Percentiles rank a stretch among this genome's conserved stretches.
Conservation (phyloP, 1,284 basidiomycete genomes). For the Fistulinella cinereoalba region DNA sequence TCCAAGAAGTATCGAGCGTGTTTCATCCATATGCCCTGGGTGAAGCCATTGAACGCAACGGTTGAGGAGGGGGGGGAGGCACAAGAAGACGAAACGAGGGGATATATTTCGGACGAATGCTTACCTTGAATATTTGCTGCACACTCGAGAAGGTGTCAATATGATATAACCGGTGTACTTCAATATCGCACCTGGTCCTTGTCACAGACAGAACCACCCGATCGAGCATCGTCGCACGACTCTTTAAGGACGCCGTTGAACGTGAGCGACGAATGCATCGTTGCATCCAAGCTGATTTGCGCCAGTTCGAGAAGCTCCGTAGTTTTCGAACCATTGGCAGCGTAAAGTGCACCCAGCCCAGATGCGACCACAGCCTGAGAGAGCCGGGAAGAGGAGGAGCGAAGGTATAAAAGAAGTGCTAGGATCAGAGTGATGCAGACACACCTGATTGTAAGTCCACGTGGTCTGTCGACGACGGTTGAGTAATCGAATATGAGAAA, state of each 20-base stretch:
- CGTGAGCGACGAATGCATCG: conserved; percentile 39
- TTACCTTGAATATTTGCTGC: conserved; percentile 47
- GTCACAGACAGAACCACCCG: conserved; percentile 41
- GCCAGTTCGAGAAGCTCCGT: conserved; percentile 42
- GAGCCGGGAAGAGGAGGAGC: neutral
- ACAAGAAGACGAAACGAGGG: neutral
- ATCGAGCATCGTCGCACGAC: conserved; percentile 47
- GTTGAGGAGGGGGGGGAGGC: neutral
- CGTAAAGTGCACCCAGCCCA: conserved; percentile 45
- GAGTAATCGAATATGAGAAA: conserved; percentile 4
- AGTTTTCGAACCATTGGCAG: conserved; percentile 36
- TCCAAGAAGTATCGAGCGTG: conserved; percentile 45
- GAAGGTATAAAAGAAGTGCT: neutral
- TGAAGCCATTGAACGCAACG: neutral
- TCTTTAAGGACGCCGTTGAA: conserved; percentile 45
- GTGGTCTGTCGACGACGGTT: conserved; percentile 40
- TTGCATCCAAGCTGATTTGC: conserved; percentile 51
- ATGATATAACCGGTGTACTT: no score
- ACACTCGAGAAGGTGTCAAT: neutral
- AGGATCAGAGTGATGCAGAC: neutral
- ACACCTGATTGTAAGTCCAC: conserved; percentile 56
- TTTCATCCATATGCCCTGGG: conserved; percentile 42
- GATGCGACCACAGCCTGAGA: conserved; percentile 50
- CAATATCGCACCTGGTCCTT: conserved; percentile 42
- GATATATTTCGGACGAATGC: no score